These are phyloP conservation scores for Nepenthes gracilis DNA, from an alignment of 148 eudicot genomes.

Conservation along the genomic window DNA sequence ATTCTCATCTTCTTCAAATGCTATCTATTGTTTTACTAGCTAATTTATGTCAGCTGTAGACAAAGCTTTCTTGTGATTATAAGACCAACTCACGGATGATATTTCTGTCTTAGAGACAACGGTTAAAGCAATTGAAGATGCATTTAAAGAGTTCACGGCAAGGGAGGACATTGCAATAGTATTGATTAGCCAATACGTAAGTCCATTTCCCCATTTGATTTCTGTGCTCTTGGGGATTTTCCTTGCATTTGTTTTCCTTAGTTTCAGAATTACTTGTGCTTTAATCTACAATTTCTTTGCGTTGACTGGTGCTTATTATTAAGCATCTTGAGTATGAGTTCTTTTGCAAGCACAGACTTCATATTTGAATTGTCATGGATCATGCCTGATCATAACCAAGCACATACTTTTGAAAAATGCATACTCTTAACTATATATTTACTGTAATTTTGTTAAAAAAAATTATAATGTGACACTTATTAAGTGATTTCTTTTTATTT, in stretches of 20 bases:
- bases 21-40: no score
- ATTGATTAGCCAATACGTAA: constrained; percentile 65
- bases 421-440: no score
- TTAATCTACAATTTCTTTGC: background rate
- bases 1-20: no score
- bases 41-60: no score
- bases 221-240: background rate
- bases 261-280: no score
- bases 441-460: no score
- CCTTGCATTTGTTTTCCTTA: background rate
- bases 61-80: no score
- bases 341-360: no score
- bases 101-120: constrained; percentile 40
- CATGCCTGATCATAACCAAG: background rate
- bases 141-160: constrained; percentile 67
- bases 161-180: constrained; percentile 73
- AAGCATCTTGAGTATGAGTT: background rate
- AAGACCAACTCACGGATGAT: constrained; percentile 2
- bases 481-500: no score
- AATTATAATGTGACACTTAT: no score
- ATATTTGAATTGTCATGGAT: background rate
- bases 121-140: constrained; percentile 60
- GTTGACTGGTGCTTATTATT: background rate
- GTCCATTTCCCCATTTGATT: constrained; percentile 9
- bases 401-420: background rate